These are phyloP conservation scores for Colletotrichum gloeosporioides DNA, from an alignment of 2,329 filamentous ascomycete species.

Conservation along the genomic window DNA sequence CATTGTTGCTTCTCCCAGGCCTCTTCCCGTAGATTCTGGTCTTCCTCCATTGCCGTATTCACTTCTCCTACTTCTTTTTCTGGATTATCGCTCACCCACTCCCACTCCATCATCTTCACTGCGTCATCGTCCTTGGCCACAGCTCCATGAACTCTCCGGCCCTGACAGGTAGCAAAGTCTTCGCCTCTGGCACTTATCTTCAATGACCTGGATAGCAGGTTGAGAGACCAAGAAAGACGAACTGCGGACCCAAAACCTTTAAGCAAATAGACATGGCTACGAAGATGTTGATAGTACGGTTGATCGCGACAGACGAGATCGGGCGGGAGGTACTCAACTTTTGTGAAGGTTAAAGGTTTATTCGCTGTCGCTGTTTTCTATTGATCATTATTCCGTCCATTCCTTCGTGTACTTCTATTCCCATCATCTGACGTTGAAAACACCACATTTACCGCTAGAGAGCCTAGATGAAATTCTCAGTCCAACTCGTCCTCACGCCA, in stretches of 20 bases:
- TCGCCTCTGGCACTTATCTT: no score
- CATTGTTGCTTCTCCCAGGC: accelerated
- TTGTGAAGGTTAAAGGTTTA: not conserved
- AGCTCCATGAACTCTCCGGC: not conserved
- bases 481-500: no score
- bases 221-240: no score
- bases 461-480: no score
- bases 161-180: not conserved
- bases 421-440: no score
- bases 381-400: no score
- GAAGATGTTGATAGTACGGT: not conserved
- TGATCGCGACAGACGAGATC: accelerated
- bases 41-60: no score
- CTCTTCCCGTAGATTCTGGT: not conserved
- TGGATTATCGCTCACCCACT: not conserved
- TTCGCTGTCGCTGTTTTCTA: no score
- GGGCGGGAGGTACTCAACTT: not conserved
- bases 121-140: not conserved
- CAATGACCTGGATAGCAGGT: no score
- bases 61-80: not conserved
- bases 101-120: not conserved
- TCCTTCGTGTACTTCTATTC: no score
- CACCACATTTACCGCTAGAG: no score
- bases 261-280: not conserved
- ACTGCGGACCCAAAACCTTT: no score